Evolutionary conservation across 2,329 filamentous ascomycete species (phyloP).

Genomic region (Trichoderma citrinoviride): DNA sequence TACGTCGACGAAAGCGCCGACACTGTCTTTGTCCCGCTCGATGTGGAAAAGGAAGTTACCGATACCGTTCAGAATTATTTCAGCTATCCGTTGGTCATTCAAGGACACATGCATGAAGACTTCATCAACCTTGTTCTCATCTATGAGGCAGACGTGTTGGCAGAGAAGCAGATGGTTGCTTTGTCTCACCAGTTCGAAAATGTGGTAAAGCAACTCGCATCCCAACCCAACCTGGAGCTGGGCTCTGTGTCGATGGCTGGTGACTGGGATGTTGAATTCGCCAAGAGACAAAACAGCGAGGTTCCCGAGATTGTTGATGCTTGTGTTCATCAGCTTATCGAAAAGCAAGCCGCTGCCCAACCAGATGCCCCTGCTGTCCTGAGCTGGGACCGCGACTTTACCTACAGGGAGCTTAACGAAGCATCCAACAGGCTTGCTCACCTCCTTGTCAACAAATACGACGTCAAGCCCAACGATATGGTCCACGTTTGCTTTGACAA

Average conservation of each 20-base stretch:
- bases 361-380: conserved; percentile 20
- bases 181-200: conserved; percentile 17
- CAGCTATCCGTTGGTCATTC: conserved; percentile 16
- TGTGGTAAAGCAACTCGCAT: conserved; percentile 5
- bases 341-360: neutral
- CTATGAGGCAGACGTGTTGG: neutral
- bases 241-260: conserved; percentile 1
- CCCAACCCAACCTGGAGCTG: neutral
- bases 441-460: conserved; percentile 6
- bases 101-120: conserved; percentile 11
- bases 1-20: conserved; percentile 2
- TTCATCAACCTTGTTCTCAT: conserved; percentile 11
- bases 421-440: conserved; percentile 18
- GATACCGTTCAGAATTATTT: conserved; percentile 19
- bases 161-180: conserved; percentile 7
- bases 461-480: conserved; percentile 7
- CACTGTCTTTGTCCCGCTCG: neutral
- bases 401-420: conserved; percentile 9
- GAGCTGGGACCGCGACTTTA: conserved; percentile 23
- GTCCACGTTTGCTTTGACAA: conserved; percentile 35
- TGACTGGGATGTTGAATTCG: conserved; percentile 6
- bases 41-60: conserved; percentile 3
- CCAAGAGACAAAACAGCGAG: conserved; percentile 10
- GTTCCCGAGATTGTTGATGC: conserved; percentile 14
- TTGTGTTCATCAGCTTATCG: conserved; percentile 21